phyloP scores from a whole-genome alignment of 257 asterid species.

The Solanum neorickii region DNA sequence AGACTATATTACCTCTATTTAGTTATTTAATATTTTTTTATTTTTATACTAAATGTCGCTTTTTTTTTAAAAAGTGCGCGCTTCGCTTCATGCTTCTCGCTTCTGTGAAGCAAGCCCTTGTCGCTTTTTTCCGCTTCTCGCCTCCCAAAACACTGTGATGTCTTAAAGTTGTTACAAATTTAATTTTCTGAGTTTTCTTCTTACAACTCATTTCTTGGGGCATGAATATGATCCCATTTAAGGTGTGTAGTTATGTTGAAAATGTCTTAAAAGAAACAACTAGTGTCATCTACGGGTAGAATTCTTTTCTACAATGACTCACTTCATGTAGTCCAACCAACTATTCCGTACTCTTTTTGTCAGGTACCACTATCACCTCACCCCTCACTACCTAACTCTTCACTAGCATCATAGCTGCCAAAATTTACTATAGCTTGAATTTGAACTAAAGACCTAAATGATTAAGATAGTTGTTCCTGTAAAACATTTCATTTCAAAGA shows the following conservation, averaged over 20 bases:
- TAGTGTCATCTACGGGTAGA: neutral
- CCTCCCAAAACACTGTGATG: neutral
- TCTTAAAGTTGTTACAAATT: neutral
- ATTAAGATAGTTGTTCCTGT: neutral
- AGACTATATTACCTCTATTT: no score
- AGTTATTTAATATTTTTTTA: no score
- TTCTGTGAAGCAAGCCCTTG: no score
- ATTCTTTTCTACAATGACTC: neutral
- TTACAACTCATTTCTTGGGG: neutral
- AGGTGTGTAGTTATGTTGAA: neutral
- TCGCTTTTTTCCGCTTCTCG: no score
- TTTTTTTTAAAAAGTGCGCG: no score
- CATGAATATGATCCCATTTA: neutral
- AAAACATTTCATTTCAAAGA: neutral
- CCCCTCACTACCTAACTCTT: neutral
- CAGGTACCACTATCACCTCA: neutral
- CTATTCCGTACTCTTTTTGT: neutral
- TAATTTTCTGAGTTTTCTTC: neutral
- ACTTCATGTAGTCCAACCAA: neutral
- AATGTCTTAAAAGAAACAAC: neutral
- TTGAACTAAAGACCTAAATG: neutral
- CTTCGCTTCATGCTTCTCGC: no score
- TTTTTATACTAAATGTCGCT: no score
- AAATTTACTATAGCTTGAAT: neutral
- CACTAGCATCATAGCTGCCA: neutral